Evolutionary conservation across 768 basidiomycete genomes (phyloP), one percentile per base, ranked within the genome.

Genomic region (Boletus rubropictus): DNA sequence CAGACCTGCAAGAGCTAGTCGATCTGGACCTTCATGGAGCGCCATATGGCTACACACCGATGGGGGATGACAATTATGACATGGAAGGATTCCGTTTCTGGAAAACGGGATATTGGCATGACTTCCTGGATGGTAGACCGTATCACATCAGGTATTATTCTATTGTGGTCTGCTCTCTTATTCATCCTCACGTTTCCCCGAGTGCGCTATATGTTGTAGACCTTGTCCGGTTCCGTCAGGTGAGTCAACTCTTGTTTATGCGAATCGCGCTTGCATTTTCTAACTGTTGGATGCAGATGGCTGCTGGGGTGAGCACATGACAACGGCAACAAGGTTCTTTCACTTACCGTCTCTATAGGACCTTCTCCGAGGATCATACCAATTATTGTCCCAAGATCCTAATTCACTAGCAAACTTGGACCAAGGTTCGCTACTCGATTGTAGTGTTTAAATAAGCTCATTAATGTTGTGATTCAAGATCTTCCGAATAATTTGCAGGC

Each of bases 71-170:
- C 57, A 89, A 95, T 53, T 67, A 71, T 20, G 96, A 94, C 27
- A 96, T 97, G 86, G 96, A 98, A 63, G 93, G 94, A 0, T 99
- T 93, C 73, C 75, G 96, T 24, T 99, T 99, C 72, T 99, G 96
- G 96, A 97, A 98, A 70, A 87, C 84, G 0, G 96, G 93, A 0
- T 94, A 93, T 58, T 93, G 95, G 96, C 82, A 78, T 54, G 86
- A 97, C 20, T 90, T 89, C 59, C 70, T 98, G 44, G 71, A 76
- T 38, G 94, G 89, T 1, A 71, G 72, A 46, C 88, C 91, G 10
- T 98, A 99, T 69, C 96, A 98, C 60, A 99, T 99, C 66, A 93
- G 89, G 90, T 90, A 52, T 20, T 21, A 77, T 55, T 52, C 27
- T 50, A 15, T 31, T 22, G 17, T 36, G 29, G 33, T 32, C 8